phyloP scores from a whole-genome alignment of 2,329 filamentous ascomycete genomes.

The Malbranchea cinnamomea region DNA sequence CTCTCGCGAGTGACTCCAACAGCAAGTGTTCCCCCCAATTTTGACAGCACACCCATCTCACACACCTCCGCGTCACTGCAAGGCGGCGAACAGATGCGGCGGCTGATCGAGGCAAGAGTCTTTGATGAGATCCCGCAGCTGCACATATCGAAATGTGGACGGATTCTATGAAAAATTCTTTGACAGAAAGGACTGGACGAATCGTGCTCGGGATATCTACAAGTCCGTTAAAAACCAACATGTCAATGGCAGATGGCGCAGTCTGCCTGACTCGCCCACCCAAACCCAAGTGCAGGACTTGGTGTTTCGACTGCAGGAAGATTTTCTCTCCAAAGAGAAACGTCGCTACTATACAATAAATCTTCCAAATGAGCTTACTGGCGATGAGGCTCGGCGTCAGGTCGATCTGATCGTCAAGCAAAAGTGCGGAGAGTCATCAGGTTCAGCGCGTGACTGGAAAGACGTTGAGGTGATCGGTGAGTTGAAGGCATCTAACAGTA shows the following conservation, averaged over 20 bases:
- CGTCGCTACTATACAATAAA: conserved; percentile 7
- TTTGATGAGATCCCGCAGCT: conserved; percentile 3
- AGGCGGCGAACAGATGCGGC: conserved; percentile 6
- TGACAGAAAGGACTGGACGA: neutral
- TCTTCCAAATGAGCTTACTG: conserved; percentile 4
- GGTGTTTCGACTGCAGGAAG: conserved; percentile 10
- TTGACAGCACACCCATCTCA: neutral
- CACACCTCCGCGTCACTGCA: neutral
- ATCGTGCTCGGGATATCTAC: conserved; percentile 4
- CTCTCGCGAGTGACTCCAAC: conserved; percentile 5
- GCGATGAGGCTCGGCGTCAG: conserved; percentile 9
- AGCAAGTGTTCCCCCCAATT: conserved; percentile 3
- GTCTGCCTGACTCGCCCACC: conserved; percentile 7
- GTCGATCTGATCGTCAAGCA: conserved; percentile 11
- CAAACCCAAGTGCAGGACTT: conserved; percentile 8
- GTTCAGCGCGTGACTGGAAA: conserved; percentile 10
- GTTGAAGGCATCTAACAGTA: conserved; percentile 6
- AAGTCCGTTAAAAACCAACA: conserved; percentile 1
- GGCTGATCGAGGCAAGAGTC: conserved; percentile 1
- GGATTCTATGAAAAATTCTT: conserved; percentile 3
- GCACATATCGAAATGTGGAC: conserved; percentile 3
- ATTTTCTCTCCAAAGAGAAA: conserved; percentile 8
- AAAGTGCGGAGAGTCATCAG: neutral
- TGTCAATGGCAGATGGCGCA: conserved; percentile 4
- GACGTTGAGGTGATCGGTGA: conserved; percentile 11